phyloP scores from a whole-genome alignment of 495 filamentous ascomycete genomes.

The Pyronema omphalodes region DNA sequence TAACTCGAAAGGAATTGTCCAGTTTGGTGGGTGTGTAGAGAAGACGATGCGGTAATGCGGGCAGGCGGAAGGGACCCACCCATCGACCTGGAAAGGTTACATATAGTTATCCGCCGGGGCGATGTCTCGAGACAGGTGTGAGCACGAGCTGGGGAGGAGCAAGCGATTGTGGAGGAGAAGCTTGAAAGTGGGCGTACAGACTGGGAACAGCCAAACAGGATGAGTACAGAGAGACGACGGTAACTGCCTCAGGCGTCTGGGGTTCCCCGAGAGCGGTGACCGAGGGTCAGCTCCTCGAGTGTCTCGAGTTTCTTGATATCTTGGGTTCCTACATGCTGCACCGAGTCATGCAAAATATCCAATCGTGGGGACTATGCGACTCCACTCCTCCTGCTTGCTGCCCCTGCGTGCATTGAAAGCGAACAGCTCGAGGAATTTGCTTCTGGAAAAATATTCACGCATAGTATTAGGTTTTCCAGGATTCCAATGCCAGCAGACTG shows the following conservation, averaged over 20 bases:
- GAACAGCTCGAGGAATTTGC: neutral
- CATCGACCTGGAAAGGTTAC: neutral
- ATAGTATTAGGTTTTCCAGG: neutral
- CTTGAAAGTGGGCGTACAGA: no score
- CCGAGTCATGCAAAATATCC: neutral
- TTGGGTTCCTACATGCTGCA: neutral
- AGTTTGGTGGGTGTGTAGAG: neutral
- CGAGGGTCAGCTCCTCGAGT: neutral
- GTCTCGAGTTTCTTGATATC: neutral
- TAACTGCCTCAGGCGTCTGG: neutral
- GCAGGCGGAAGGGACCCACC: neutral
- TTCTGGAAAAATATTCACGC: neutral
- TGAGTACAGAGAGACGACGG: neutral
- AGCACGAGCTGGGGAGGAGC: no score
- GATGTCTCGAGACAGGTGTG: no score
- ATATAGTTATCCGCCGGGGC: neutral
- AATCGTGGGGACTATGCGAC: neutral
- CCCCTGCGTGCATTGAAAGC: slow-evolving; percentile 1
- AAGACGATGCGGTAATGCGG: neutral
- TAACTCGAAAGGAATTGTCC: no score
- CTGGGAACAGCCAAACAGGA: neutral
- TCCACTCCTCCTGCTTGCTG: neutral
- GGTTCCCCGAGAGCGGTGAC: no score
- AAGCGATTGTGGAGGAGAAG: no score
- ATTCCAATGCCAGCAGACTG: neutral